Conservation (phyloP, 1,139 yeast species). For the Pichia sp. region DNA sequence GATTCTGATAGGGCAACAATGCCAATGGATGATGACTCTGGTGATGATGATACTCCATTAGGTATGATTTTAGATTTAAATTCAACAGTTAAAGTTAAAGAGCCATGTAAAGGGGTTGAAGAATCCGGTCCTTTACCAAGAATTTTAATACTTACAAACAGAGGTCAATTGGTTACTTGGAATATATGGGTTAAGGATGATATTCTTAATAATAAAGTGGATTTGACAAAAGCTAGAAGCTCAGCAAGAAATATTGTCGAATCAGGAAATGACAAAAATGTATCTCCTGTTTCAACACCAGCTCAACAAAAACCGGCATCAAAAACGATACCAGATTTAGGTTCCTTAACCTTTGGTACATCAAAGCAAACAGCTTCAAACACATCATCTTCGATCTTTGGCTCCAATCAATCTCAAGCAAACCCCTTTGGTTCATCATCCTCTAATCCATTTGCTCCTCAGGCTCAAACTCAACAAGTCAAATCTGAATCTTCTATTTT, state of each 20-base stretch:
- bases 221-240: slow-evolving; percentile 15
- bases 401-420: slow-evolving; percentile 8
- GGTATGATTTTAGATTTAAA: slow-evolving; percentile 62
- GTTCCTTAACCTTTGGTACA: slow-evolving; percentile 6
- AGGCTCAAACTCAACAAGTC: no score
- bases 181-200: slow-evolving; percentile 52
- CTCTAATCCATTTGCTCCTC: slow-evolving; percentile 4
- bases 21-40: slow-evolving; percentile 60
- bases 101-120: slow-evolving; percentile 57
- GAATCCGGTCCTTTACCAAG: slow-evolving; percentile 55
- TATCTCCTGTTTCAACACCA: no score
- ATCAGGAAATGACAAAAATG: background rate
- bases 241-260: background rate
- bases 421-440: slow-evolving; percentile 16
- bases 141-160: slow-evolving; percentile 53
- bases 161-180: slow-evolving; percentile 61
- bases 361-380: background rate
- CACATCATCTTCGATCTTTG: slow-evolving; percentile 1
- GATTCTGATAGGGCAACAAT: slow-evolving; percentile 67
- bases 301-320: background rate
- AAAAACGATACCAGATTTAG: background rate
- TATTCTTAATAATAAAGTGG: slow-evolving; percentile 32
- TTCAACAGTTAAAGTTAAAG: slow-evolving; percentile 37
- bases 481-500: no score
- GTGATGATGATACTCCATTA: slow-evolving; percentile 63